Conservation (phyloP, 169 alveolate genomes). For the Eimeria falciformis region DNA sequence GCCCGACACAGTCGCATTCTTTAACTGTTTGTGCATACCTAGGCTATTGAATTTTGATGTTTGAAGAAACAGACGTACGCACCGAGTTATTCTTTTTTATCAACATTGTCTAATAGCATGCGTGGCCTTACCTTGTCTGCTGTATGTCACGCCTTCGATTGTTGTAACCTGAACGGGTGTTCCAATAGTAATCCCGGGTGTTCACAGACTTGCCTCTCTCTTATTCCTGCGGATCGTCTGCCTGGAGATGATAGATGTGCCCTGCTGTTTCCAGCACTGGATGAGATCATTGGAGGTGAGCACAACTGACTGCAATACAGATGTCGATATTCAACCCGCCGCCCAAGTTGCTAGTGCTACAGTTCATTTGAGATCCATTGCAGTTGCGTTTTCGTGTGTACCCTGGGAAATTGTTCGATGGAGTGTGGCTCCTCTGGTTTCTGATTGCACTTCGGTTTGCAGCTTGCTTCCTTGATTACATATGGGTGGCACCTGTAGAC, state of each 20-base stretch:
- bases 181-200: too few relatives aligned
- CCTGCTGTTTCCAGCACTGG: conserved; percentile 74
- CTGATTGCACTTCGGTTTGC: not conserved
- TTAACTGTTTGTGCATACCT: too few relatives aligned
- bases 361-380: too few relatives aligned
- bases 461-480: not conserved
- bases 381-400: not conserved
- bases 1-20: too few relatives aligned
- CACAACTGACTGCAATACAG: not conserved
- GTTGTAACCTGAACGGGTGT: too few relatives aligned
- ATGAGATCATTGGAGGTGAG: conserved; percentile 62
- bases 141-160: too few relatives aligned
- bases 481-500: not conserved
- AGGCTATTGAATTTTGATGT: too few relatives aligned
- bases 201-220: conserved; percentile 66
- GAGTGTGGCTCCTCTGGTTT: not conserved
- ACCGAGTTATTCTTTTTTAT: too few relatives aligned
- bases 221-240: conserved; percentile 58
- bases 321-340: not conserved
- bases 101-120: too few relatives aligned
- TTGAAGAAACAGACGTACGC: too few relatives aligned
- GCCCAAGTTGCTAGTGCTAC: not conserved
- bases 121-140: too few relatives aligned
- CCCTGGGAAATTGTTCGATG: too few relatives aligned
- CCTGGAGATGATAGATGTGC: conserved; percentile 76